Percentiles rank a stretch among this genome's conserved stretches.
Conservation (phyloP, 2,329 filamentous ascomycete species). For the Pseudogymnoascus sp. region DNA sequence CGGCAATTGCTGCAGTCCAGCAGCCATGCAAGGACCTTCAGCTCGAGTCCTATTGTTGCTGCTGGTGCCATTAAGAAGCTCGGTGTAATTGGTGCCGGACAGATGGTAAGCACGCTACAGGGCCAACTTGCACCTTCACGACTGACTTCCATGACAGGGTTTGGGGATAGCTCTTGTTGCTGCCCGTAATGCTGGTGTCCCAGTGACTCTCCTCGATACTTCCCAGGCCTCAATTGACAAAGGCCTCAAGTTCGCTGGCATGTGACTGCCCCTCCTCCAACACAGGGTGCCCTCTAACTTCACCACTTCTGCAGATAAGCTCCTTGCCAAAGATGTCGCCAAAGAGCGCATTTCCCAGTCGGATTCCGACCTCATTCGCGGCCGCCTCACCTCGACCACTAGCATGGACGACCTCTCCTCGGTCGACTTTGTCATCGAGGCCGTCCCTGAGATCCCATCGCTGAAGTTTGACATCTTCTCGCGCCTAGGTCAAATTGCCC, state of each 20-base stretch:
- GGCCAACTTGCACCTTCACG: background rate
- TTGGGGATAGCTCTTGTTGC: slow-evolving; percentile 93
- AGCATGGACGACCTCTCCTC: slow-evolving; percentile 67
- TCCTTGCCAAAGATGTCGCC: slow-evolving; percentile 83
- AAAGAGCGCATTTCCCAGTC: slow-evolving; percentile 80
- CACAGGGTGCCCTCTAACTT: background rate
- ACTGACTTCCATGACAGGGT: slow-evolving; percentile 51
- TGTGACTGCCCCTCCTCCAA: slow-evolving; percentile 16
- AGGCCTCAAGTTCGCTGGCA: slow-evolving; percentile 81
- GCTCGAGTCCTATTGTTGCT: slow-evolving; percentile 51
- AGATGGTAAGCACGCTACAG: slow-evolving; percentile 63
- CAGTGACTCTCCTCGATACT: slow-evolving; percentile 77
- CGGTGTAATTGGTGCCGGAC: slow-evolving; percentile 87
- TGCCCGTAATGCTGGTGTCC: slow-evolving; percentile 71
- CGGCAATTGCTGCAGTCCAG: slow-evolving; percentile 19
- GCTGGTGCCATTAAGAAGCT: slow-evolving; percentile 74
- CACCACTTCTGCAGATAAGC: slow-evolving; percentile 57
- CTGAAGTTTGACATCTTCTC: slow-evolving; percentile 86
- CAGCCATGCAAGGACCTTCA: slow-evolving; percentile 49
- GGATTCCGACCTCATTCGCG: slow-evolving; percentile 65
- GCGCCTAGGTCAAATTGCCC: slow-evolving; percentile 71
- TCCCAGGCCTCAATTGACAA: slow-evolving; percentile 81
- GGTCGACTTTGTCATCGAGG: slow-evolving; percentile 97
- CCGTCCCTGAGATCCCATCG: slow-evolving; percentile 82
- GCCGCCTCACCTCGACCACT: slow-evolving; percentile 60